A percentile compares a stretch with the other conserved stretches of the same genome.
phyloP scores from a whole-genome alignment of 352 stramenopile species.

The Halophytophthora polymorphica region DNA sequence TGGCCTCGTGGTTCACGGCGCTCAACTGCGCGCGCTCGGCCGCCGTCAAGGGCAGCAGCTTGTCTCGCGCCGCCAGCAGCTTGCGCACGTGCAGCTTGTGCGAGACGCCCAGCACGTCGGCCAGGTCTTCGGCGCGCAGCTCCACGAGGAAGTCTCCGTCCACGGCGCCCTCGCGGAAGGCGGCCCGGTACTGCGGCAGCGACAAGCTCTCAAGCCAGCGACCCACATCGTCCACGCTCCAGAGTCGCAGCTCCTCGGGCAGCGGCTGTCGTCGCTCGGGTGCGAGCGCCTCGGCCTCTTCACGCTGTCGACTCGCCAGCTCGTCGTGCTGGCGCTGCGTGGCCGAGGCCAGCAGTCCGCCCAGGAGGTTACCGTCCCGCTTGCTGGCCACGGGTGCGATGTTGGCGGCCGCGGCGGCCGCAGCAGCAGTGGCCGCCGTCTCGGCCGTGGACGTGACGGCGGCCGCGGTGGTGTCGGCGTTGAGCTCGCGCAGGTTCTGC shows the following conservation, averaged over 20 bases:
- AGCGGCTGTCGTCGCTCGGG: slow-evolving; percentile 53
- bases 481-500: slow-evolving; percentile 92
- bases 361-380: slow-evolving; percentile 54
- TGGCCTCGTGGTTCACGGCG: slow-evolving; percentile 52
- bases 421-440: slow-evolving; percentile 82
- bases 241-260: slow-evolving; percentile 68
- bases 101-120: slow-evolving; percentile 86
- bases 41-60: slow-evolving; percentile 81
- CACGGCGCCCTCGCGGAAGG: slow-evolving; percentile 88
- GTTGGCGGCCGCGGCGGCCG: slow-evolving; percentile 83
- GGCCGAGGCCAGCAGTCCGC: slow-evolving; percentile 56
- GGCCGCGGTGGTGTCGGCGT: slow-evolving; percentile 88
- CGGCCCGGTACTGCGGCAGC: slow-evolving; percentile 88
- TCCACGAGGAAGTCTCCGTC: slow-evolving; percentile 93
- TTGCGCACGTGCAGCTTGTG: slow-evolving; percentile 93
- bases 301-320: slow-evolving; percentile 44
- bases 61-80: slow-evolving; percentile 82
- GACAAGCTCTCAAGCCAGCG: slow-evolving; percentile 91
- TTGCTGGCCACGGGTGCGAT: slow-evolving; percentile 72
- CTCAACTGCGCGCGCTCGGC: slow-evolving; percentile 72
- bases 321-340: slow-evolving; percentile 78
- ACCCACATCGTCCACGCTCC: slow-evolving; percentile 90
- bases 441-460: slow-evolving; percentile 87
- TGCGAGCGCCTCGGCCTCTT: slow-evolving; percentile 60
- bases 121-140: slow-evolving; percentile 88